Base-by-base conservation (phyloP, 2,329 filamentous ascomycete species). In the Zymoseptoria pseudotritici region DNA sequence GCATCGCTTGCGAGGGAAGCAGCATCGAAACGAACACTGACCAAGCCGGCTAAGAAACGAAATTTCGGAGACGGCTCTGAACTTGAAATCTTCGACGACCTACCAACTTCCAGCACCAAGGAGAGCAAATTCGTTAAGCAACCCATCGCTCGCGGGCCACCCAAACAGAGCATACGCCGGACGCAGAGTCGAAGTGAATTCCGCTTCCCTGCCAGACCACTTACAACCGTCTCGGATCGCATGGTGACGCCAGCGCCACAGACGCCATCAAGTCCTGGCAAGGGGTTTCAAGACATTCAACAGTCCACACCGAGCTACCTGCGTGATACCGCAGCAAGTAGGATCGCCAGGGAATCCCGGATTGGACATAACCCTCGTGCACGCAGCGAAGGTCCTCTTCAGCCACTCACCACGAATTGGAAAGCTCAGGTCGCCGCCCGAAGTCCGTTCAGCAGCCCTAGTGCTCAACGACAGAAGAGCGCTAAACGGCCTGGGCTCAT, bases 21-120 rank as follows among this genome's bases (percentile, higher is more conserved):
- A 57, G 79, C 82, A 55, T 77, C 81, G 6, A 88, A 87, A 79
- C 85, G 88, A 65, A 86, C 88, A 53, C 77, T 96, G 61, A 92
- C 84, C 63, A 89, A 87, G 72, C 91, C 91, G 2, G 81, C 84
- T 42, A 81, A 85, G 50, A 80, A 81, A 61, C 83, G 86, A 53
- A 85, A 90, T 68, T 99, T 95, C 76, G 94, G 94, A 11, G 91
- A 97, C 73, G 94, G 94, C 17, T 89, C 88, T 61, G 94, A 99
- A 74, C 81, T 99, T 36, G 93, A 97, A 67, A 86, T 83, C 2
- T 97, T 99, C 72, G 94, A 99, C 72, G 94, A 99, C 74, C 78
- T 99, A 58, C 93, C 93, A 1, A 97, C 92, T 0, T 97, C 92
- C 17, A 85, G 83, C 11, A 85, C 88, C 61, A 83, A 85, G 13